phyloP scores from a whole-genome alignment of 805 yeast species.

The Maudiozyma saulgeensis region DNA sequence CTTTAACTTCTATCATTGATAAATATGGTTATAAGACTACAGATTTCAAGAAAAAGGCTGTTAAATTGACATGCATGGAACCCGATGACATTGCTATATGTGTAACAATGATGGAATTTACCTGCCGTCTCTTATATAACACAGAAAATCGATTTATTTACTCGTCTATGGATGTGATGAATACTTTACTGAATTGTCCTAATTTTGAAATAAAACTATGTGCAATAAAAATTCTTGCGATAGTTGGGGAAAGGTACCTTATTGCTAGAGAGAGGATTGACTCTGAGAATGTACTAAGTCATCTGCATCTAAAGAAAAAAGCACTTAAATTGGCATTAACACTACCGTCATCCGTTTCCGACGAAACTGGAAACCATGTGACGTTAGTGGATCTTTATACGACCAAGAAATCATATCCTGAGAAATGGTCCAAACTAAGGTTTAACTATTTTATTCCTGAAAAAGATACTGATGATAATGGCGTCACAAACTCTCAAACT shows the following conservation, averaged over 20 bases:
- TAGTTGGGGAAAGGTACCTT: conserved; percentile 53
- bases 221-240: conserved; percentile 51
- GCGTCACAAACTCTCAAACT: conserved; percentile 6
- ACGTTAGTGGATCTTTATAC: conserved; percentile 40
- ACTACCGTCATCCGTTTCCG: conserved; percentile 41
- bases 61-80: conserved; percentile 38
- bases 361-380: conserved; percentile 32
- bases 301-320: conserved; percentile 33
- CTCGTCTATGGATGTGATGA: conserved; percentile 54
- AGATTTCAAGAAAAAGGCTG: conserved; percentile 35
- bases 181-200: conserved; percentile 47
- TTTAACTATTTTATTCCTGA: conserved; percentile 39
- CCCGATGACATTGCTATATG: conserved; percentile 39
- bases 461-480: conserved; percentile 15
- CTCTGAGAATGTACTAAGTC: conserved; percentile 16
- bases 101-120: conserved; percentile 48
- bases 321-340: conserved; percentile 45
- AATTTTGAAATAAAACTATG: conserved; percentile 49
- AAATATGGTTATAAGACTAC: conserved; percentile 35
- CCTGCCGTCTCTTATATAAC: conserved; percentile 54
- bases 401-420: conserved; percentile 38
- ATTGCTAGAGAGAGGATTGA: conserved; percentile 27
- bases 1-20: conserved; percentile 44
- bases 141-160: conserved; percentile 61
- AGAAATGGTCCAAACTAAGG: conserved; percentile 46